Conservation (phyloP, 371 early-diverging fungal genomes). For the Chytridiales sp. region DNA sequence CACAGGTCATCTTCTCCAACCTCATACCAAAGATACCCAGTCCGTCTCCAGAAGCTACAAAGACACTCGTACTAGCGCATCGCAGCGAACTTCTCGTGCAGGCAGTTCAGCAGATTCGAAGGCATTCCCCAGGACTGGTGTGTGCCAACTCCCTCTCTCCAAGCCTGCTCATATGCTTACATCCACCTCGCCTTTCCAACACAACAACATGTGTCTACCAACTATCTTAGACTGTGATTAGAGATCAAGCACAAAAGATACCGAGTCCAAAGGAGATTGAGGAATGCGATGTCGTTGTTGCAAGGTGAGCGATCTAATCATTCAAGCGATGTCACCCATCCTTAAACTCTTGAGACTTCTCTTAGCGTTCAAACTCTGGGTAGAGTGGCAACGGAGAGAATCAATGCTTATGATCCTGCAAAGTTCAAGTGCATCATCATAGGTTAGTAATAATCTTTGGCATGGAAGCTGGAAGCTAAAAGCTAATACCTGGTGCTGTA, state of each 20-base stretch:
- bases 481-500: background rate
- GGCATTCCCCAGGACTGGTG: constrained; percentile 58
- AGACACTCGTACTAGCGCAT: constrained; percentile 75
- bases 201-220: no score
- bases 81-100: constrained; percentile 83
- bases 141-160: constrained; percentile 1
- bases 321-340: background rate
- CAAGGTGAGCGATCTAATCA: constrained; percentile 28
- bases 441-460: constrained; percentile 61
- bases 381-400: constrained; percentile 45
- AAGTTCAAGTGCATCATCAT: constrained; percentile 86
- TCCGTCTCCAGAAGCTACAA: constrained; percentile 66
- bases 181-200: no score
- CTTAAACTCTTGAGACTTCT: constrained; percentile 2
- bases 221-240: constrained; percentile 23
- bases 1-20: constrained; percentile 77
- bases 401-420: constrained; percentile 67
- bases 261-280: constrained; percentile 4
- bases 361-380: constrained; percentile 74
- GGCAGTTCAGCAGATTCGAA: constrained; percentile 65
- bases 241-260: constrained; percentile 32
- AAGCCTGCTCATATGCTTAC: no score
- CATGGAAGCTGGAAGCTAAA: background rate
- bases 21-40: constrained; percentile 67
- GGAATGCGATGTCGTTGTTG: constrained; percentile 30